Conservation (phyloP, 2,329 filamentous ascomycete genomes). For the Stachybotrys echinatus region DNA sequence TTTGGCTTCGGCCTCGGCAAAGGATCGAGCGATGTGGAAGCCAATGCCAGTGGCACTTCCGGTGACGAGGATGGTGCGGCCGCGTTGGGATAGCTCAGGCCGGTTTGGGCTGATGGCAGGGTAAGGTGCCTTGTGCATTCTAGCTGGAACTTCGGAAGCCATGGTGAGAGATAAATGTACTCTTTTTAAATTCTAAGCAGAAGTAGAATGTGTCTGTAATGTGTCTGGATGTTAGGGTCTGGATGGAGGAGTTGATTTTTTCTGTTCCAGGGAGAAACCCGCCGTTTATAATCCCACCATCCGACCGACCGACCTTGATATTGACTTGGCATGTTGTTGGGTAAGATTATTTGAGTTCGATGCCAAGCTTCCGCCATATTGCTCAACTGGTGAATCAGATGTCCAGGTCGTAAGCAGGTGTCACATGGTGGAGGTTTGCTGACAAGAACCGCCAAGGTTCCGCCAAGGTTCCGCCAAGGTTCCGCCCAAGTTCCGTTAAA, state of each 20-base stretch:
- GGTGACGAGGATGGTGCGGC: slow-evolving; percentile 57
- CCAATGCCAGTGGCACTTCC: slow-evolving; percentile 61
- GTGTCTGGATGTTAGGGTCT: too few species aligned
- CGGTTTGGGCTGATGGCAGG: slow-evolving; percentile 27
- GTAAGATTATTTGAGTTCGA: too few species aligned
- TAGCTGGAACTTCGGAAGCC: neutral
- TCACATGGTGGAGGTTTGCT: neutral
- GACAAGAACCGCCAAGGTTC: neutral
- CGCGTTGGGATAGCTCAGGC: slow-evolving; percentile 32
- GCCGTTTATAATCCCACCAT: too few species aligned
- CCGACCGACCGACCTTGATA: too few species aligned
- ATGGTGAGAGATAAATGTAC: neutral
- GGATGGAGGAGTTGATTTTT: too few species aligned
- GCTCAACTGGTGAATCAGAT: neutral
- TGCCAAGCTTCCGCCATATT: too few species aligned
- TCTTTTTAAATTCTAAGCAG: too few species aligned
- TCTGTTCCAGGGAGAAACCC: too few species aligned
- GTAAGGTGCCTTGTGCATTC: slow-evolving; percentile 25
- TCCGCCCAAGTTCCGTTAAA: slow-evolving; percentile 11
- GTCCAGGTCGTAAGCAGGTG: neutral
- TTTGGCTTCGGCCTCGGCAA: slow-evolving; percentile 29
- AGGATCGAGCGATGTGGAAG: slow-evolving; percentile 56
- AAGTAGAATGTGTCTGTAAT: too few species aligned
- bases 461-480: slow-evolving; percentile 3
- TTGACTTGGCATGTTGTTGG: too few species aligned